A percentile compares a stretch with the other conserved stretches of the same genome.
phyloP scores from a whole-genome alignment of 2,329 filamentous ascomycete species.

The Elsinoe necatrix region DNA sequence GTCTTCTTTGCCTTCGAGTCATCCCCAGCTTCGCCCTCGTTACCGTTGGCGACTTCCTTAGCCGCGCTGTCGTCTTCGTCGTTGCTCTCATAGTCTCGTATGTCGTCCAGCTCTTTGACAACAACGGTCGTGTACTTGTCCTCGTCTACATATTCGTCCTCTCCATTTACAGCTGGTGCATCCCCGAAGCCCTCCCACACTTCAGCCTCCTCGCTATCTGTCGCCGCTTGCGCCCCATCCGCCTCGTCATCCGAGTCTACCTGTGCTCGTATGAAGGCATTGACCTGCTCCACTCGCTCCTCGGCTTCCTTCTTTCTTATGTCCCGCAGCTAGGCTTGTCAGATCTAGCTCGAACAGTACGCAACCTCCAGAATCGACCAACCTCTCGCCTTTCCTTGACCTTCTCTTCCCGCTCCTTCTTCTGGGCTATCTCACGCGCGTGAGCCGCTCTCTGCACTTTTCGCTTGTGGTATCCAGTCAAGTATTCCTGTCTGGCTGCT shows the following conservation, averaged over 20 bases:
- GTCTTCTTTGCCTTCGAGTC: constrained; percentile 24
- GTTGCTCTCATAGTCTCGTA: constrained; percentile 16
- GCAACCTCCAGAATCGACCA: constrained; percentile 23
- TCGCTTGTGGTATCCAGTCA: constrained; percentile 95
- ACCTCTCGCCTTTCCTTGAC: constrained; percentile 69
- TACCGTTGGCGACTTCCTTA: constrained; percentile 21
- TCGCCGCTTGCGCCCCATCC: constrained; percentile 18
- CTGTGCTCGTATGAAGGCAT: constrained; percentile 58
- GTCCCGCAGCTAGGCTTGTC: constrained; percentile 59
- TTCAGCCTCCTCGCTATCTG: constrained; percentile 14
- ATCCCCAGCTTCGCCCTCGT: constrained; percentile 23
- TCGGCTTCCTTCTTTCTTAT: constrained; percentile 74
- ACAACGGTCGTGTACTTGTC: constrained; percentile 94
- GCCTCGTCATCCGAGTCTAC: constrained; percentile 33
- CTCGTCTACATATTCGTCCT: constrained; percentile 79
- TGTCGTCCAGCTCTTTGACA: constrained; percentile 77
- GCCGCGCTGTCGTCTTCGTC: constrained; percentile 13
- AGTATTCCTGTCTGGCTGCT: constrained; percentile 70
- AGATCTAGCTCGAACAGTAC: not conserved
- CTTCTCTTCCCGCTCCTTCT: constrained; percentile 69
- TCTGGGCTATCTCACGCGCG: constrained; percentile 72
- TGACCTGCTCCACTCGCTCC: constrained; percentile 69
- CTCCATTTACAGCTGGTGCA: constrained; percentile 48
- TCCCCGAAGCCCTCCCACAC: constrained; percentile 43
- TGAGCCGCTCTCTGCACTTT: constrained; percentile 77